Percentiles rank a stretch among this genome's conserved stretches.
phyloP scores from a whole-genome alignment of 371 early-diverging fungal genomes.

The Mortierella sp. region DNA sequence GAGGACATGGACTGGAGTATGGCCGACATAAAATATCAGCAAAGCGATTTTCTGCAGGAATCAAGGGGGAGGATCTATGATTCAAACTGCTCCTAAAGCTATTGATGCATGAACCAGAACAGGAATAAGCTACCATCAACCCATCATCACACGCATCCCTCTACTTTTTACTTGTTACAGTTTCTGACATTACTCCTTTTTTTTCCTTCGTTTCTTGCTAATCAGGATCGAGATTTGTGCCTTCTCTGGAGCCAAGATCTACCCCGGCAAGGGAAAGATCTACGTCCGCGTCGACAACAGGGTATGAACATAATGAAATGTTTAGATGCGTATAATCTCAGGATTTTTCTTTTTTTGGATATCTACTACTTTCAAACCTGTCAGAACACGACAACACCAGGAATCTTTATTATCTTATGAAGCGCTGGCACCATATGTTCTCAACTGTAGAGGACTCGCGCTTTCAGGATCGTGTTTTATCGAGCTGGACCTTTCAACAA shows the following conservation, averaged over 20 bases:
- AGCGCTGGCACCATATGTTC: neutral
- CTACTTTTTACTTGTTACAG: neutral
- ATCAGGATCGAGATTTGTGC: conserved; percentile 92
- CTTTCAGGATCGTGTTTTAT: neutral
- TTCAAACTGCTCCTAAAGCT: neutral
- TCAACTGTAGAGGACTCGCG: neutral
- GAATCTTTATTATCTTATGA: neutral
- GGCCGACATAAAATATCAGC: neutral
- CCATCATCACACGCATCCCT: neutral
- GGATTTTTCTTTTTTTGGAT: neutral
- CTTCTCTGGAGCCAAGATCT: conserved; percentile 98
- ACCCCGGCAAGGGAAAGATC: conserved; percentile 97
- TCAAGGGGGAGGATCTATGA: neutral
- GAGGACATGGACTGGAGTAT: neutral
- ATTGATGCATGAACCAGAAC: neutral
- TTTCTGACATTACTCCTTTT: conserved; percentile 19
- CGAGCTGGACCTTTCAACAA: neutral
- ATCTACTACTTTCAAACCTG: neutral
- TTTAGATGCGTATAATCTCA: neutral
- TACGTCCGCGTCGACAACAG: conserved; percentile 94
- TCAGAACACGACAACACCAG: neutral
- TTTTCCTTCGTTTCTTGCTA: conserved; percentile 1
- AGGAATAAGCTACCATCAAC: neutral
- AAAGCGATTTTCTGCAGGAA: neutral
- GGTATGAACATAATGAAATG: conserved; percentile 55